Evolutionary conservation across 352 stramenopile species (phyloP), one percentile per base, ranked within the genome.

Genomic region (Phytophthora vignae): DNA sequence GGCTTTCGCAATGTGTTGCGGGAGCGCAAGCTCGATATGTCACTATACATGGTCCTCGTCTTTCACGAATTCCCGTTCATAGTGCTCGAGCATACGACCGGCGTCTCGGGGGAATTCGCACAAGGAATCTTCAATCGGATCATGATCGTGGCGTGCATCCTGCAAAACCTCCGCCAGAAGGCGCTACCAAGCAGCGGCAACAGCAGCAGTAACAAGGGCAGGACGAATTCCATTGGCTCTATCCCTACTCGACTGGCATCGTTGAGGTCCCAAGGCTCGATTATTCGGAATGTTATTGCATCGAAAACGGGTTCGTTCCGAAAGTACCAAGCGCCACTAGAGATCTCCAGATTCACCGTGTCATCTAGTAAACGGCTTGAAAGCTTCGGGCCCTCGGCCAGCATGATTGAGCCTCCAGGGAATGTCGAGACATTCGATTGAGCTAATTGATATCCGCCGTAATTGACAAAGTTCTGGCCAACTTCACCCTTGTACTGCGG

Each of bases 401-500:
- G 19, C 19, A 29, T n/a, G 11, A 54, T 17, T n/a, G 10, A 19
- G 5, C n/a, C 14, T n/a, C 11, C 38, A 3, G 38, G 38, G 15
- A 44, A 17, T 31, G n/a, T 33, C 19, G n/a, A 54, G 17, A 19
- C 17, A 22, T 50, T 21, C 17, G n/a, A 50, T 17, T 50, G 17
- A 50, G 8, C 29, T 36, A 7, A 10, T 10, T 36, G 29, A 36
- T 36, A 36, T 36, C 29, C 29, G 11, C 29, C 29, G 11, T 36
- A 36, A 36, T 36, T 7, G 7, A 36, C 29, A 11, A 36, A 36
- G 29, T 36, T 36, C 27, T 29, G 27, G 27, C 27, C 27, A 29
- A 11, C 40, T 50, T 1, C 68, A 60, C 50, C 67, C 58, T 1
- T 42, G 50, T 15, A 68, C 31, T 73, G 58, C n/a, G 58, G 68